A percentile compares a stretch with the other conserved stretches of the same genome.
These are phyloP conservation scores for Saccharomyces hybrid DNA, from an alignment of 1,139 yeast species.

Conservation along the genomic window DNA sequence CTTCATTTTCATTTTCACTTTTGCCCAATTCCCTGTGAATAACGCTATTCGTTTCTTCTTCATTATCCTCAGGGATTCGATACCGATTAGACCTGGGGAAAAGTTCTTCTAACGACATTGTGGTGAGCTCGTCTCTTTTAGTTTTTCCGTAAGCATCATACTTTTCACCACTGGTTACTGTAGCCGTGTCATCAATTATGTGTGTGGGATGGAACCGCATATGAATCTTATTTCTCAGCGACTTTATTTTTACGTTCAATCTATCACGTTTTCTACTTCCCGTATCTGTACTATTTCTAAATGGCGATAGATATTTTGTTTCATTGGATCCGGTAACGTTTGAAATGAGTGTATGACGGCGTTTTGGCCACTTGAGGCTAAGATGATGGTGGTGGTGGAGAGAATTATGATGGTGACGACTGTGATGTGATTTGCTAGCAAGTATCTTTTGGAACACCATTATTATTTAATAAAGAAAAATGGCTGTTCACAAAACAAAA, in stretches of 20 bases:
- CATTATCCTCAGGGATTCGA: not conserved
- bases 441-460: not conserved
- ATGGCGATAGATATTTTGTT: not conserved
- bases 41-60: not conserved
- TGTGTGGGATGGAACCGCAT: not conserved
- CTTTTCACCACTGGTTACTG: not conserved
- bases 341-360: not conserved
- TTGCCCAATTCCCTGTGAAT: not conserved
- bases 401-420: not conserved
- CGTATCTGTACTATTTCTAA: not conserved
- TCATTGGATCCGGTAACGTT: not conserved
- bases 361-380: not conserved
- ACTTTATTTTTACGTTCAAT: not conserved
- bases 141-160: not conserved
- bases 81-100: not conserved
- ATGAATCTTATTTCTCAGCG: not conserved
- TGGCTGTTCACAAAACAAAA: not conserved
- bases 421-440: not conserved
- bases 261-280: not conserved
- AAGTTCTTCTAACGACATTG: not conserved
- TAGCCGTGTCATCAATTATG: not conserved
- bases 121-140: not conserved
- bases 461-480: not conserved
- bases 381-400: not conserved
- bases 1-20: not conserved